These are phyloP conservation scores for Candida sonorensis DNA, from an alignment of 805 yeast genomes.

Conservation along the genomic window DNA sequence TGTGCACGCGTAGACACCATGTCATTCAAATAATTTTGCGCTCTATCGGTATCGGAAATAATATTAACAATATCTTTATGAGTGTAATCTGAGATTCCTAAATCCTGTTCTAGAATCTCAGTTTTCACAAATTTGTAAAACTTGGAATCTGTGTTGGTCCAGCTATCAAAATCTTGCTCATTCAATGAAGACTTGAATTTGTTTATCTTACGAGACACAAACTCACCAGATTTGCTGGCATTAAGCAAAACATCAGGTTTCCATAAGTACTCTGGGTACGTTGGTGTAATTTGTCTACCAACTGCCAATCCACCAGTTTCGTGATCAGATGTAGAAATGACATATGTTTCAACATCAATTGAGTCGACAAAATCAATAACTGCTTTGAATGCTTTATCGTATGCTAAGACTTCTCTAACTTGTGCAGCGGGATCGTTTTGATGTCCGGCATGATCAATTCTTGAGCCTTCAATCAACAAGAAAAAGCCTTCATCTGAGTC, in stretches of 20 bases:
- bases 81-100: conserved; percentile 59
- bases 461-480: conserved; percentile 80
- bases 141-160: conserved; percentile 19
- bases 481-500: conserved; percentile 81
- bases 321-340: conserved; percentile 85
- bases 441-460: conserved; percentile 96
- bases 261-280: conserved; percentile 86
- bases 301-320: conserved; percentile 94
- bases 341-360: conserved; percentile 67
- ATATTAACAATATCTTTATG: conserved; percentile 45
- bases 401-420: conserved; percentile 84
- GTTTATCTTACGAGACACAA: conserved; percentile 41
- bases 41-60: conserved; percentile 25
- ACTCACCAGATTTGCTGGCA: conserved; percentile 76
- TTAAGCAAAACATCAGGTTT: conserved; percentile 67
- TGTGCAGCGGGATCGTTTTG: conserved; percentile 92
- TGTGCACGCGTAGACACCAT: conserved; percentile 78
- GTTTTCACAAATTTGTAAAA: conserved; percentile 40
- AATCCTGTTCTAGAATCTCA: conserved; percentile 52
- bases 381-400: conserved; percentile 72
- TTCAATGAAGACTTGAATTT: conserved; percentile 6
- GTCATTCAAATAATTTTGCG: conserved; percentile 49
- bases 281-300: conserved; percentile 63
- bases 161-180: no score
- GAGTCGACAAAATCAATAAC: conserved; percentile 64